Evolutionary conservation across 768 basidiomycete species (phyloP).

Genomic region (Termitomyces sp.): DNA sequence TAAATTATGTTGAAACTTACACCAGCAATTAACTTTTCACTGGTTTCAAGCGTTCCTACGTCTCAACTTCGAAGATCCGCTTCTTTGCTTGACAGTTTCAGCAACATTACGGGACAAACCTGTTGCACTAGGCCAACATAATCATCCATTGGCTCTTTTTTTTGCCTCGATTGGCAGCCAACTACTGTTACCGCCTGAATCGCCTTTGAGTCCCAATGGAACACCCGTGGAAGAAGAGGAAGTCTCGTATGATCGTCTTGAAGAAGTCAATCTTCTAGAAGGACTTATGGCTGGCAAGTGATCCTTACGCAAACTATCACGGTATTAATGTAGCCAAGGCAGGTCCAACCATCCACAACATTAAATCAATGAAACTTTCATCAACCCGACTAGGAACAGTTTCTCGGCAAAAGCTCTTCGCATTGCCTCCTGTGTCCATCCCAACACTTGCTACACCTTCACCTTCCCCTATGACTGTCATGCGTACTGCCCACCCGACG

Average conservation of each 20-base stretch:
- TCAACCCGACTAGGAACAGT: conserved; percentile 66
- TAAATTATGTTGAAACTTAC: neutral
- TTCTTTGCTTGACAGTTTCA: conserved; percentile 81
- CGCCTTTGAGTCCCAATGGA: conserved; percentile 27
- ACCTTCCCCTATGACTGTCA: conserved; percentile 45
- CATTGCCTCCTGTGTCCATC: conserved; percentile 47
- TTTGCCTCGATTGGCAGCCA: conserved; percentile 31
- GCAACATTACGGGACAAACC: conserved; percentile 85
- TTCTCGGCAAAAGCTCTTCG: conserved; percentile 63
- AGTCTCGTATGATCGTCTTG: conserved; percentile 41
- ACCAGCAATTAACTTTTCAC: neutral
- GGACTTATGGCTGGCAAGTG: conserved; percentile 59
- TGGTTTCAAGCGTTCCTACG: conserved; percentile 60
- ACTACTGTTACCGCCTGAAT: conserved; percentile 28
- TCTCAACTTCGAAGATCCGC: conserved; percentile 62
- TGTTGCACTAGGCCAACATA: conserved; percentile 35
- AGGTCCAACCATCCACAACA: conserved; percentile 42
- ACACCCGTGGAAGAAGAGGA: conserved; percentile 27
- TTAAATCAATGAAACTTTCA: conserved; percentile 46
- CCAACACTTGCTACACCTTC: conserved; percentile 37
- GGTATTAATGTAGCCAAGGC: neutral
- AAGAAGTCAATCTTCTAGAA: conserved; percentile 50
- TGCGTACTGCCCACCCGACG: conserved; percentile 52
- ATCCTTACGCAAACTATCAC: neutral
- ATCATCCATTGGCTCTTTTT: conserved; percentile 39